Conservation (phyloP, 352 stramenopile genomes). For the Phytopythium chamaehyphon region DNA sequence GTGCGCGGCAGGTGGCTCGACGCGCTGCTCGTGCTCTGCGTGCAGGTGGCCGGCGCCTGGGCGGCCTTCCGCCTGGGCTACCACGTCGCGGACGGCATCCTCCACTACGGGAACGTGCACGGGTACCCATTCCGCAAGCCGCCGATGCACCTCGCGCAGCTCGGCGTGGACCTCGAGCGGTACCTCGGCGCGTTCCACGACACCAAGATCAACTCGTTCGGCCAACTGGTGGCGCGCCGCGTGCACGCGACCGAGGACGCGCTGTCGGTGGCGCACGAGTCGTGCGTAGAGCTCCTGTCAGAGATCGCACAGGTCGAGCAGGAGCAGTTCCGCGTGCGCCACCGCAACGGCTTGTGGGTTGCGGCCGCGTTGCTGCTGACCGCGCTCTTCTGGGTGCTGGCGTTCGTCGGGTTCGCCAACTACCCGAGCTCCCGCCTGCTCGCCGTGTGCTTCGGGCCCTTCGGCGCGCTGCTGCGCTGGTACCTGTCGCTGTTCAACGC, state of each 20-base stretch:
- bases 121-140: slow-evolving; percentile 49
- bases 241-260: slow-evolving; percentile 41
- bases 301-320: slow-evolving; percentile 46
- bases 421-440: slow-evolving; percentile 48
- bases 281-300: slow-evolving; percentile 35
- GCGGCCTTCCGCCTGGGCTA: slow-evolving; percentile 36
- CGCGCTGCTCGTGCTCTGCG: slow-evolving; percentile 36
- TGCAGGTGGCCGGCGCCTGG: slow-evolving; percentile 45
- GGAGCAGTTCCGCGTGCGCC: slow-evolving; percentile 33
- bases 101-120: slow-evolving; percentile 35
- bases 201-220: slow-evolving; percentile 43
- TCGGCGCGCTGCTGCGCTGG: slow-evolving; percentile 53
- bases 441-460: slow-evolving; percentile 49
- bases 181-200: slow-evolving; percentile 37
- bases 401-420: slow-evolving; percentile 40
- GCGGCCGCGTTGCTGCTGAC: slow-evolving; percentile 18
- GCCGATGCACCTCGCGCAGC: slow-evolving; percentile 34
- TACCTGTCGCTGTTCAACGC: slow-evolving; percentile 53
- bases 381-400: slow-evolving; percentile 34
- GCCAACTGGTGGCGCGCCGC: slow-evolving; percentile 33
- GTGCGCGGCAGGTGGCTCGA: slow-evolving; percentile 43
- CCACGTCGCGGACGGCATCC: slow-evolving; percentile 36
- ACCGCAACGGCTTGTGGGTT: slow-evolving; percentile 27
- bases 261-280: slow-evolving; percentile 30
- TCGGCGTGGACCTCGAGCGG: slow-evolving; percentile 50